Conservation (phyloP, 306 rosid genomes). For the Abrus precatorius region DNA sequence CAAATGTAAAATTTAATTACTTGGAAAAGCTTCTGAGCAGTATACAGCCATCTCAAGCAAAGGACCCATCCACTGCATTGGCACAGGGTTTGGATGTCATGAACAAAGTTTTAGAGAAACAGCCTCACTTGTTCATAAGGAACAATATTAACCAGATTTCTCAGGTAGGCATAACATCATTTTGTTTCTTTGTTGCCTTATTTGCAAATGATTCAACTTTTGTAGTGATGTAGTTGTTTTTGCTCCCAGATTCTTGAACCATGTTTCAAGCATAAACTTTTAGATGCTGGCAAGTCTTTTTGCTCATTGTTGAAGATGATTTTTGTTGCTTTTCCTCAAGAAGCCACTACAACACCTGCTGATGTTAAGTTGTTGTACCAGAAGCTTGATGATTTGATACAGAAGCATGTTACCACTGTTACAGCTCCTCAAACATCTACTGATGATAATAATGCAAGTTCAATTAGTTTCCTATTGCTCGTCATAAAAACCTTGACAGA, state of each 20-base stretch:
- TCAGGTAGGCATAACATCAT: conserved; percentile 69
- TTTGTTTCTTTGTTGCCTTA: conserved; percentile 26
- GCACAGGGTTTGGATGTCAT: conserved; percentile 99
- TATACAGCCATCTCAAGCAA: conserved; percentile 96
- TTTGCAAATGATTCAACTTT: conserved; percentile 11
- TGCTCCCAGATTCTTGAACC: conserved; percentile 93
- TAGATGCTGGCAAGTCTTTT: conserved; percentile 95
- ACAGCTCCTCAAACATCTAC: conserved; percentile 78
- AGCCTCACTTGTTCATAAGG: conserved; percentile 92
- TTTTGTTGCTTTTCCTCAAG: conserved; percentile 92
- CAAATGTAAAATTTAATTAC: conserved; percentile 95
- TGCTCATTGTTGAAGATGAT: conserved; percentile 96
- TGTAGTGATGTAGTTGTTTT: conserved; percentile 39
- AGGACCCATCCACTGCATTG: conserved; percentile 97
- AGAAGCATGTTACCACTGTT: conserved; percentile 76
- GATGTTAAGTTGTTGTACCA: conserved; percentile 85
- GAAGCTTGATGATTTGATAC: conserved; percentile 94
- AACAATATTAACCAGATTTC: conserved; percentile 96
- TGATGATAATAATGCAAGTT: conserved; percentile 80
- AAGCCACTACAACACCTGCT: conserved; percentile 77
- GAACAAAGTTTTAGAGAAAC: conserved; percentile 99
- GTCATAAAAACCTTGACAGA: conserved; percentile 92
- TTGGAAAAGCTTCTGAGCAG: conserved; percentile 95
- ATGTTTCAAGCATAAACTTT: conserved; percentile 90
- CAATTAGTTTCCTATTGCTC: conserved; percentile 89